Percentiles rank a stretch among this genome's conserved stretches.
phyloP scores from a whole-genome alignment of 2,329 filamentous ascomycete species.

The Gyromitra esculenta region DNA sequence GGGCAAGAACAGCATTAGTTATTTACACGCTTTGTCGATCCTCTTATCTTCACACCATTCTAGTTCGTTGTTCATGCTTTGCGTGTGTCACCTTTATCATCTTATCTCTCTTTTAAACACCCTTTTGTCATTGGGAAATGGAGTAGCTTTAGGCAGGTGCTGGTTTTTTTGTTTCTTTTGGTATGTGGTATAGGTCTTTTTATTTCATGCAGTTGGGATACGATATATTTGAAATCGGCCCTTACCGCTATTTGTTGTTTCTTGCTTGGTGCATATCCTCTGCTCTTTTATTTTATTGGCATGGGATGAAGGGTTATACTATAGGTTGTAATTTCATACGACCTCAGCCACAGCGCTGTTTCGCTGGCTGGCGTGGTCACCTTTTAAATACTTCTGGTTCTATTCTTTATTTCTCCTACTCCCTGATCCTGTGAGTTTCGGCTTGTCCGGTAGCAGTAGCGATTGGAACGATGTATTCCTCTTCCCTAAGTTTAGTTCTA shows the following conservation, averaged over 20 bases:
- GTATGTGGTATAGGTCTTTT: constrained; percentile 25
- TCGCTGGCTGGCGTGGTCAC: constrained; percentile 18
- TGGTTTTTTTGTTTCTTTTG: constrained; percentile 36
- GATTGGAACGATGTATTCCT: background rate
- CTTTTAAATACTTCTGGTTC: constrained; percentile 34
- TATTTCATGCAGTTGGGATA: constrained; percentile 21
- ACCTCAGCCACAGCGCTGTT: constrained; percentile 9
- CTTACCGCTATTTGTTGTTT: constrained; percentile 23
- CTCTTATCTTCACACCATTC: constrained; percentile 26
- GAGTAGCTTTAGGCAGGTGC: constrained; percentile 47
- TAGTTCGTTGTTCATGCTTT: constrained; percentile 45
- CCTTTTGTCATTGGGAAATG: constrained; percentile 42
- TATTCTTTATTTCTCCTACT: constrained; percentile 10
- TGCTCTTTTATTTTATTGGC: constrained; percentile 13
- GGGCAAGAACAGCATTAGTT: constrained; percentile 46
- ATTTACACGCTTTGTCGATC: background rate
- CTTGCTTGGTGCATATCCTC: constrained; percentile 10
- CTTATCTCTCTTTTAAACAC: constrained; percentile 41
- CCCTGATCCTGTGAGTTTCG: constrained; percentile 1
- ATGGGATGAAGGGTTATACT: constrained; percentile 27
- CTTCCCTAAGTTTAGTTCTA: no score
- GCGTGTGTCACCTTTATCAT: constrained; percentile 24
- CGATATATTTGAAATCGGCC: background rate
- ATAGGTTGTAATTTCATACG: constrained; percentile 39
- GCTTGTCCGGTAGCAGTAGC: background rate